These are phyloP conservation scores for Starmerella ratchasimensis DNA, from an alignment of 805 yeast genomes.

Conservation along the genomic window DNA sequence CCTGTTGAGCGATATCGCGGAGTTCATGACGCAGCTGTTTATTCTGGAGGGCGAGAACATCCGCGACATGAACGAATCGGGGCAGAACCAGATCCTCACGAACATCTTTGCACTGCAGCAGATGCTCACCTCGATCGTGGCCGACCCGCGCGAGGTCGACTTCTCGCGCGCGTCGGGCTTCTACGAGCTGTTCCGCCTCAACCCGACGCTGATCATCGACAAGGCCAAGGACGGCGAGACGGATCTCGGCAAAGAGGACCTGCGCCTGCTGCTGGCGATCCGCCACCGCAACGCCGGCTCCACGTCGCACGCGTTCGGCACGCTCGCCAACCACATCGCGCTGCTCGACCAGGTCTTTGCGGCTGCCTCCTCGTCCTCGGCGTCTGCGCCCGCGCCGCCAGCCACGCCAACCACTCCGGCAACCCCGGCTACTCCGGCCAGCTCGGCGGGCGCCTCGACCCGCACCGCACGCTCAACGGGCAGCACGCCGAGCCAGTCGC, in stretches of 20 bases:
- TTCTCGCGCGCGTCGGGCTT: conserved; percentile 41
- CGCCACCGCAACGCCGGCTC: conserved; percentile 16
- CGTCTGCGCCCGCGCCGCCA: background rate
- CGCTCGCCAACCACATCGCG: conserved; percentile 9
- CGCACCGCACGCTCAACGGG: background rate
- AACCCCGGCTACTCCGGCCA: background rate
- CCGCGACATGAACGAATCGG: conserved; percentile 39
- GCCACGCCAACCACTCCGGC: background rate
- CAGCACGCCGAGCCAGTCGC: background rate
- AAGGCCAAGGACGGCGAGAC: conserved; percentile 16
- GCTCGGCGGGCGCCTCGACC: background rate
- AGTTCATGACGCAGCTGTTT: conserved; percentile 38
- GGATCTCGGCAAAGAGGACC: conserved; percentile 14
- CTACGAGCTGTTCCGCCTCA: conserved; percentile 31
- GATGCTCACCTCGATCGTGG: conserved; percentile 45
- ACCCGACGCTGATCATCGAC: conserved; percentile 20
- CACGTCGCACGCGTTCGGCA: conserved; percentile 11
- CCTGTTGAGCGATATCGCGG: conserved; percentile 37
- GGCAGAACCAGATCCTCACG: conserved; percentile 43
- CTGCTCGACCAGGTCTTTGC: conserved; percentile 12
- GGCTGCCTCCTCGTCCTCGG: too few relatives aligned
- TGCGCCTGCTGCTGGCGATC: conserved; percentile 13
- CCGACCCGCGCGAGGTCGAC: conserved; percentile 39
- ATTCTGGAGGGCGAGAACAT: conserved; percentile 41
- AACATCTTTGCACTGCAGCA: conserved; percentile 58